Base-by-base conservation (phyloP, 2,329 filamentous ascomycete species). In the Amylocarpus encephaloides region DNA sequence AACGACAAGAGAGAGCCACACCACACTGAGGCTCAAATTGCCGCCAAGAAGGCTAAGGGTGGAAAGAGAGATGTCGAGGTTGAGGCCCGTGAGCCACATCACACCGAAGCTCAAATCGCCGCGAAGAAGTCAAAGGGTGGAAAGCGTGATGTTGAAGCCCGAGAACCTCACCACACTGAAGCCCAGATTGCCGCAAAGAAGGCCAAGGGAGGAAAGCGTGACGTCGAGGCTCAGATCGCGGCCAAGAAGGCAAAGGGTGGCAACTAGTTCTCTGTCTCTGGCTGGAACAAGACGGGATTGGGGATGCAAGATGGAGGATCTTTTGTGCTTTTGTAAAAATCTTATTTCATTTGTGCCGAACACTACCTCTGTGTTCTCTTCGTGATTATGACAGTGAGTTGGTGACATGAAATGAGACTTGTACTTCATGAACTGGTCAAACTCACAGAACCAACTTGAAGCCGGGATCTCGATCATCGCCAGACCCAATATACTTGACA, bases 401-500 rank as follows among this genome's bases (percentile, higher is more conserved):
- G 34, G 34, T 5, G 34, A 10, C 15, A 36, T 36, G 34, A 36
- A 36, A 16, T 13, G 12, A 16, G 5, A 36, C 15, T 13, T 5
- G 34, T 10, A 16, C 18, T 40, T 15, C n/a, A 5, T 40, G n/a
- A 4, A 16, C 22, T 26, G 22, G 7, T 26, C 22, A 22, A 29
- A 12, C 30, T 67, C 65, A 85, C 57, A 84, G 58, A 7, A 85
- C 71, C 71, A 85, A 73, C 54, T 70, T 75, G 58, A 85, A 85
- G 2, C 70, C 64, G 0, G 82, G 82, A 54, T 85, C 79, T 19
- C 82, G 70, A 58, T 86, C 83, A 60, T 86, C 82, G 0, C 76
- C 78, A 52, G 65, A 76, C 0, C 78, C 81, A 35, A 67, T 67
- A 58, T 74, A 84, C 55, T 76, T 62, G 45, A 75, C 75, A 58